Base-by-base conservation (phyloP, 2,329 filamentous ascomycete genomes). In the Berkeleyomyces rouxiae region DNA sequence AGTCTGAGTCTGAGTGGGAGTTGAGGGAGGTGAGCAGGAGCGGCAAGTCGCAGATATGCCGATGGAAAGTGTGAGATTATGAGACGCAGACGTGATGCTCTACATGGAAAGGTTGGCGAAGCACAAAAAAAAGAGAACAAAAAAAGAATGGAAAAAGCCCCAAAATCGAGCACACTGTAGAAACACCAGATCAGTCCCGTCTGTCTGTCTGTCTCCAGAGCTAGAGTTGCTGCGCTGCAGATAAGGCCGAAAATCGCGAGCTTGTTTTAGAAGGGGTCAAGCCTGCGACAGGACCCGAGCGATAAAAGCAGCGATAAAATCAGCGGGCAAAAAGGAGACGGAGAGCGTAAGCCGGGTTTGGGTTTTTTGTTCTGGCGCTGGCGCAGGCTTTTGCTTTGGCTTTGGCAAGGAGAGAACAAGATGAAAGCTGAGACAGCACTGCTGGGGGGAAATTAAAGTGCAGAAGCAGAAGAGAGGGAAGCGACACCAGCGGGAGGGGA, bases 241-340 rank as follows among this genome's bases (percentile, higher is more conserved):
- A 39, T 55, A 55, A 55, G 49, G 49, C 49, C 49, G 49, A 55
- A 39, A 55, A 55, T 39, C 49, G 49, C 49, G 49, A 55, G 23
- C 49, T 55, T 55, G 49, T 55, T 39, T 55, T 37, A 55, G 36
- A 55, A 55, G 9, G 16, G n/a, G 49, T 23, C 23, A 23, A 23
- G 23, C 23, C 23, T 23, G 23, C 23, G 23, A 23, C 23, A 23
- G 23, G 23, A 23, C 23, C 23, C 23, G 37, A 37, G 13, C 37
- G n/a, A 33, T 66, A 72, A 68, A 65, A 74, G n/a, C 31, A 40
- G 3, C 33, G 33, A 44, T 43, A 44, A 9, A 53, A 9, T 23
- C 23, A 2, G 23, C 23, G 7, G 16, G 6, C 13, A 40, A 47
- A 47, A 46, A 61, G 44, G 43, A 59, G 31, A 55, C 31, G 49